These are phyloP conservation scores for Primulina tabacum DNA, from an alignment of 257 asterid genomes.

Conservation along the genomic window DNA sequence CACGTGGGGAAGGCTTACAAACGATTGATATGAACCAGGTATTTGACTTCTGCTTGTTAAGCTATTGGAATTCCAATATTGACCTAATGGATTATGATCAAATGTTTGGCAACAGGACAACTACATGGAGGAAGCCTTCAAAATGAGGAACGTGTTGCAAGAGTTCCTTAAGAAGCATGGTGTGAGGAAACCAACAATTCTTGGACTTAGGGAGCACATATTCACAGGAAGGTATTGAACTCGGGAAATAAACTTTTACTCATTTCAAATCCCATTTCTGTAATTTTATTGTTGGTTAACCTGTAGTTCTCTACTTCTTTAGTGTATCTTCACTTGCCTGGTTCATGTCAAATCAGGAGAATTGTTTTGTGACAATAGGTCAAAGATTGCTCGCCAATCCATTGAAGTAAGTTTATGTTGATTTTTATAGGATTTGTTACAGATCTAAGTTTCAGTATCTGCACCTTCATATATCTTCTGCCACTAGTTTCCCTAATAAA, in stretches of 20 bases:
- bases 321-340: constrained; percentile 65
- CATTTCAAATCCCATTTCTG: background rate
- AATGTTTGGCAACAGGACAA: constrained; percentile 40
- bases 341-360: constrained; percentile 68
- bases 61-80: too few relatives aligned
- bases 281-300: background rate
- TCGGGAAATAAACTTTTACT: background rate
- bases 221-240: constrained; percentile 55
- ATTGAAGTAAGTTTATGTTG: constrained; percentile 63
- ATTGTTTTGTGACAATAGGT: constrained; percentile 59
- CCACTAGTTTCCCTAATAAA: constrained; percentile 12
- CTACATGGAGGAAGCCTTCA: constrained; percentile 64
- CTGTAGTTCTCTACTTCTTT: constrained; percentile 12
- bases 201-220: constrained; percentile 63
- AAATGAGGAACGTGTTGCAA: constrained; percentile 61
- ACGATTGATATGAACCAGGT: constrained; percentile 97
- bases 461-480: constrained; percentile 6
- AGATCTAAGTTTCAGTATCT: constrained; percentile 18
- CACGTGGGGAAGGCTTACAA: constrained; percentile 90
- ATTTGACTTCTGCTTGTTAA: constrained; percentile 16
- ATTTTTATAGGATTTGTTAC: constrained; percentile 19
- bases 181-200: constrained; percentile 53
- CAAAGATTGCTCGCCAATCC: constrained; percentile 67
- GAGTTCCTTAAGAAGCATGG: constrained; percentile 54
- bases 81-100: background rate